These are phyloP conservation scores for Prunus mira DNA, from an alignment of 306 rosid genomes.

Conservation along the genomic window DNA sequence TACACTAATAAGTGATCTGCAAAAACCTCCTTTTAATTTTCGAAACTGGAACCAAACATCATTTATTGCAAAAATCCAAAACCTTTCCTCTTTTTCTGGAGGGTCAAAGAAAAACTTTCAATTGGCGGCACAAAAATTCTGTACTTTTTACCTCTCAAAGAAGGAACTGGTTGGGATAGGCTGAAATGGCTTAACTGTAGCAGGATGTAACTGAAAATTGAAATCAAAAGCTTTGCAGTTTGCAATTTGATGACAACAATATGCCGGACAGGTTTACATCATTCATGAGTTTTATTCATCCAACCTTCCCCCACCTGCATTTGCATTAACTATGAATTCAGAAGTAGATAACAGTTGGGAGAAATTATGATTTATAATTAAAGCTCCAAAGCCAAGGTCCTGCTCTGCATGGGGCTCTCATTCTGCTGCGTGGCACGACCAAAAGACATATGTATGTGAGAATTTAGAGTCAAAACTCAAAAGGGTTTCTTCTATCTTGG, in stretches of 20 bases:
- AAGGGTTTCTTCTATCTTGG: background rate
- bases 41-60: background rate
- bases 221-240: background rate
- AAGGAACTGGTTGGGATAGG: slow-evolving; percentile 19
- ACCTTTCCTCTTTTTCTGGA: background rate
- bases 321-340: slow-evolving; percentile 36
- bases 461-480: background rate
- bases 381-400: background rate
- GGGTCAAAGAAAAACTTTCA: background rate
- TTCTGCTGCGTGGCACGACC: slow-evolving; percentile 19
- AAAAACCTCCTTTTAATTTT: background rate
- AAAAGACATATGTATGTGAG: background rate
- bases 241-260: slow-evolving; percentile 20
- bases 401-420: background rate
- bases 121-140: background rate
- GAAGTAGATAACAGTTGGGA: slow-evolving; percentile 36
- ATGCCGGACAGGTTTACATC: slow-evolving; percentile 15
- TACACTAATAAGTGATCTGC: background rate
- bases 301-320: slow-evolving; percentile 22
- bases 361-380: slow-evolving; percentile 12
- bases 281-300: slow-evolving; percentile 4
- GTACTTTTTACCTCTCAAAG: background rate
- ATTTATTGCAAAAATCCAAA: background rate
- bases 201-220: background rate
- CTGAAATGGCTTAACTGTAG: background rate